Evolutionary conservation across 192 early-diverging fungal genomes (phyloP).

Genomic region (Rhizophagus prolifer): DNA sequence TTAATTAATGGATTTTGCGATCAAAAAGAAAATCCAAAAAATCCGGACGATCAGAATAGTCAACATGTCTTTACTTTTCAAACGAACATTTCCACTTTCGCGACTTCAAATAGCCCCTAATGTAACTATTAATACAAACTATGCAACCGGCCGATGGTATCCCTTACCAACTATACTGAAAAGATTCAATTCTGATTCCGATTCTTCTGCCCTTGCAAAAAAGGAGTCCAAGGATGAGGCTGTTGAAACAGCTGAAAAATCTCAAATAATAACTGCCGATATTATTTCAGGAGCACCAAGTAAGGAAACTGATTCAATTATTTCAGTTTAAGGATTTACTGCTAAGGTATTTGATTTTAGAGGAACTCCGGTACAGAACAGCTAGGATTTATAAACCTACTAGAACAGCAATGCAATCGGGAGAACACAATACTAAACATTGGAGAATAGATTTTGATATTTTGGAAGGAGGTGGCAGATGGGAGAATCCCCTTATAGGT

Average conservation of each 20-base stretch:
- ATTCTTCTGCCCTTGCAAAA: neutral
- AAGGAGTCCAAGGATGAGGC: neutral
- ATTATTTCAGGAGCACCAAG: constrained; percentile 20
- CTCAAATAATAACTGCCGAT: neutral
- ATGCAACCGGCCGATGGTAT: too few species aligned
- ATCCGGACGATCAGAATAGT: too few species aligned
- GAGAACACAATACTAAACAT: constrained; percentile 69
- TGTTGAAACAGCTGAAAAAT: neutral
- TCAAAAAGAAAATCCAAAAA: too few species aligned
- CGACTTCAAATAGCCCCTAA: neutral
- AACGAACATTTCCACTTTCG: neutral
- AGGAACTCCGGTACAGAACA: constrained; percentile 64
- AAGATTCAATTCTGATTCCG: neutral
- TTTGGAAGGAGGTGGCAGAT: constrained; percentile 71
- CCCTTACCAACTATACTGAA: too few species aligned
- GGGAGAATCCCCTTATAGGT: constrained; percentile 94
- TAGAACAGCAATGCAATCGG: constrained; percentile 85
- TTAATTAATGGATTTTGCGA: too few species aligned
- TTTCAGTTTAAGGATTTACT: neutral
- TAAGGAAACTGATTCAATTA: neutral
- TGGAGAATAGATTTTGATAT: constrained; percentile 95
- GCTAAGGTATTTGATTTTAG: constrained; percentile 25
- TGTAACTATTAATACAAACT: too few species aligned
- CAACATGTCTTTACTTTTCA: neutral
- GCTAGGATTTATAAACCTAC: constrained; percentile 84